These are phyloP conservation scores for Stygiomarasmius scandens DNA, from an alignment of 1,284 basidiomycete species.

Conservation along the genomic window DNA sequence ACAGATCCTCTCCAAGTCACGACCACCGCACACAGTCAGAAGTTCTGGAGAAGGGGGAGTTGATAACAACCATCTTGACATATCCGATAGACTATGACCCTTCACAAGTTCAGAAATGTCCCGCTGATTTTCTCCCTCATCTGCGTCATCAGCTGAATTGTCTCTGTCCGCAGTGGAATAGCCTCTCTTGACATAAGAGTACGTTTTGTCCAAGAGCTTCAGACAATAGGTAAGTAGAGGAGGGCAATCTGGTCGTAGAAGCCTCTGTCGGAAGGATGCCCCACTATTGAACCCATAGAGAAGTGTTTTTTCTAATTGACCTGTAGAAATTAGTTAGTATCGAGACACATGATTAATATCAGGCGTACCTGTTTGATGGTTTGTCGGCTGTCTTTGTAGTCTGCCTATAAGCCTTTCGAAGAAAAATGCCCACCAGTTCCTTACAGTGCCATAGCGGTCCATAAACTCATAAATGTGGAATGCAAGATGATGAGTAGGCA, in stretches of 20 bases:
- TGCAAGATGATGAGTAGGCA: slow-evolving; percentile 10
- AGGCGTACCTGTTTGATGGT: slow-evolving; percentile 10
- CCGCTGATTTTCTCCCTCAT: not conserved
- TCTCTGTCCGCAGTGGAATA: not conserved
- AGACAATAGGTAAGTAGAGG: not conserved
- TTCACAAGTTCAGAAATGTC: not conserved
- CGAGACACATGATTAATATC: not conserved
- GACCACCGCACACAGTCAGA: not conserved
- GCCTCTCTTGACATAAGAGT: not conserved
- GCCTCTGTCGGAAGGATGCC: not conserved
- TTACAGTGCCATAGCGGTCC: slow-evolving; percentile 7
- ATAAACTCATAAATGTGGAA: slow-evolving; percentile 15
- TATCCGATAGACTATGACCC: not conserved
- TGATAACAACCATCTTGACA: not conserved
- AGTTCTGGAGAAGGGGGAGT: not conserved
- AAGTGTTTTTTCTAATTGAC: slow-evolving; percentile 5
- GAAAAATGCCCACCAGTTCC: slow-evolving; percentile 12
- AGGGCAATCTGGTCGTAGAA: slow-evolving; percentile 2
- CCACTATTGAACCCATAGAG: not conserved
- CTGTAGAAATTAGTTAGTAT: not conserved
- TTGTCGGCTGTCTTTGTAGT: slow-evolving; percentile 6
- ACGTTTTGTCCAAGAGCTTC: not conserved
- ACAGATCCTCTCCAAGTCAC: not conserved
- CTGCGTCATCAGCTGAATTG: not conserved
- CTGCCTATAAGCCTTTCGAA: slow-evolving; percentile 7